Evolutionary conservation across 2,329 filamentous ascomycete species (phyloP), one percentile per base, ranked within the genome.

Genomic region (Colletotrichum chlorophyti): DNA sequence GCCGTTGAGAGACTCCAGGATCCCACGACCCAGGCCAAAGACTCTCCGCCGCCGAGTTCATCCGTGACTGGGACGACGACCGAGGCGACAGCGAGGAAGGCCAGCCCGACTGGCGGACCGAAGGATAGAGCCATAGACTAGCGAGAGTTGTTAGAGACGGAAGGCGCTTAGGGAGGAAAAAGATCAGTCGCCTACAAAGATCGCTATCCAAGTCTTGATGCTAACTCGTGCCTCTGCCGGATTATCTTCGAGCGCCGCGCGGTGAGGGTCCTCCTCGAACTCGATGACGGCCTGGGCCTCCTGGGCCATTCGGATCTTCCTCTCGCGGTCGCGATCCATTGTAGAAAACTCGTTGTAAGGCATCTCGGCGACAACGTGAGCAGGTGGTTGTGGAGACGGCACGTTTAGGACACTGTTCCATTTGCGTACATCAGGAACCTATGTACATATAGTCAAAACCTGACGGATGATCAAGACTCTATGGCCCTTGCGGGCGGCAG

Each of bases 261-360:
- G 60, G 32, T 62, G 60, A 8, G 60, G 57, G 17, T 62, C 60
- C 11, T 62, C 60, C 32, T 62, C 60, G 26, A 60, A 62, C 17
- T 60, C 45, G 23, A 62, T 58, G 15, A 53, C 46, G 23, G 53
- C 58, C 37, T 46, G 46, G 24, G 41, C 53, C 47, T 60, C 46
- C 29, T 53, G 58, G 19, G 46, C 58, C 52, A 60, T 57, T 6
- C 58, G 58, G 17, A 54, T 27, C 85, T 60, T 60, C 51, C 40
- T 50, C 21, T 45, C 57, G 10, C 57, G 43, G 15, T 57, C 57
- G 21, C 31, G 31, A 8, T 27, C 57, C 51, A 60, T 57, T 7
- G 21, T 57, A 14, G 42, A 29, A 5, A 45, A 57, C 40, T 50
- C 32, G 32, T 57, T 55, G 14, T 57, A 55, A 8, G 43, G 15